phyloP scores from a whole-genome alignment of 768 basidiomycete species.

The Glaciozyma antarctica region DNA sequence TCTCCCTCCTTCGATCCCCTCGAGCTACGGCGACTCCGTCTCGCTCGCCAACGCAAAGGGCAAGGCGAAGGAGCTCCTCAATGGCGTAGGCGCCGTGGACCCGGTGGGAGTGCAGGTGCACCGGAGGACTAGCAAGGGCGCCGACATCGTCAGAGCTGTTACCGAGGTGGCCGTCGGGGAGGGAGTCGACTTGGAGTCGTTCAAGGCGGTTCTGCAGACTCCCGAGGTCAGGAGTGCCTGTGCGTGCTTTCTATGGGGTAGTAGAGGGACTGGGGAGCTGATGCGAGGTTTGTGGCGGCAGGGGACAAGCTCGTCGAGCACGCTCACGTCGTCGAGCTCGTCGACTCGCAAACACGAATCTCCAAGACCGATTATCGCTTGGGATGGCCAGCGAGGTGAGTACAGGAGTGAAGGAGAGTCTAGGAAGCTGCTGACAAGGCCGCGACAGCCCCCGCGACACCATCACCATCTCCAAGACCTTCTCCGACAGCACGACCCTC shows the following conservation, averaged over 20 bases:
- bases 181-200: slow-evolving; percentile 41
- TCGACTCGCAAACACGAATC: slow-evolving; percentile 76
- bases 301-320: slow-evolving; percentile 84
- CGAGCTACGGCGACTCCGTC: slow-evolving; percentile 32
- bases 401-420: slow-evolving; percentile 20
- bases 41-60: slow-evolving; percentile 40
- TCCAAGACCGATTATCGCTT: slow-evolving; percentile 81
- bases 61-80: slow-evolving; percentile 54
- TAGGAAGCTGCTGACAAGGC: not conserved
- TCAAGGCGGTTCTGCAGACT: slow-evolving; percentile 68
- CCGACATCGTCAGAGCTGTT: slow-evolving; percentile 40
- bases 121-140: slow-evolving; percentile 56
- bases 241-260: slow-evolving; percentile 9
- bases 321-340: slow-evolving; percentile 69
- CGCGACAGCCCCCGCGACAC: slow-evolving; percentile 71
- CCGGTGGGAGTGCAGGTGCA: slow-evolving; percentile 67
- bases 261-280: not conserved
- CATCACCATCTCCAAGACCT: slow-evolving; percentile 80
- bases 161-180: not conserved
- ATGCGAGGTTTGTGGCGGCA: slow-evolving; percentile 44
- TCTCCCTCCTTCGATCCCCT: slow-evolving; percentile 40
- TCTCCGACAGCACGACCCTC: slow-evolving; percentile 51
- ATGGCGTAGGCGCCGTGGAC: slow-evolving; percentile 48
- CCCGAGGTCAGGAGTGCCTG: slow-evolving; percentile 68
- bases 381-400: slow-evolving; percentile 95